These are phyloP conservation scores for Pseudogymnoascus sp. DNA, from an alignment of 2,329 filamentous ascomycete genomes.

Conservation along the genomic window DNA sequence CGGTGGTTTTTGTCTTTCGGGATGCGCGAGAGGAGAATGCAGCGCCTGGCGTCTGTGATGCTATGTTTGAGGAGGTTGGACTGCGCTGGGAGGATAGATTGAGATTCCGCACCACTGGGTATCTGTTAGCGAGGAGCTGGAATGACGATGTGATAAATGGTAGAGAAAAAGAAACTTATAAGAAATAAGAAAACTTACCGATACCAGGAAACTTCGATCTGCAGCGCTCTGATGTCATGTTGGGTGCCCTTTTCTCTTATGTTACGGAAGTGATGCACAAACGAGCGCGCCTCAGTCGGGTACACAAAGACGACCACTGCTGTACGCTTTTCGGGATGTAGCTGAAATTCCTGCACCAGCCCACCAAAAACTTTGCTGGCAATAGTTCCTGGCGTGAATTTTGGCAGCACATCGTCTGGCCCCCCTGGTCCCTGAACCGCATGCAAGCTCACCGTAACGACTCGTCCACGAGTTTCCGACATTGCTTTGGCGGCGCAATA, in stretches of 20 bases:
- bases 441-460: slow-evolving; percentile 10
- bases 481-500: background rate
- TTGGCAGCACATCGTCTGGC: background rate
- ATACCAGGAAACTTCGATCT: slow-evolving; percentile 12
- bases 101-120: background rate
- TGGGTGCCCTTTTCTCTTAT: slow-evolving; percentile 3
- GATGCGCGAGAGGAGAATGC: background rate
- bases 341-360: slow-evolving; percentile 11
- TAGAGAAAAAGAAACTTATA: too few species aligned
- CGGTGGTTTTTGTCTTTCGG: background rate
- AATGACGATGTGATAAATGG: background rate
- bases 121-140: background rate
- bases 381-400: slow-evolving; percentile 9
- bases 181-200: background rate
- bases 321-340: background rate
- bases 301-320: slow-evolving; percentile 11
- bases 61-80: background rate
- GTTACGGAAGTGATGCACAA: slow-evolving; percentile 6
- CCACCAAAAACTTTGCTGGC: slow-evolving; percentile 9
- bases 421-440: background rate
- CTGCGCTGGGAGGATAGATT: background rate
- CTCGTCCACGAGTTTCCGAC: background rate
- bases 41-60: background rate
- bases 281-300: slow-evolving; percentile 5
- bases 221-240: slow-evolving; percentile 10